Evolutionary conservation across 129 eudicot species (phyloP).

Genomic region (Calendula officinalis): DNA sequence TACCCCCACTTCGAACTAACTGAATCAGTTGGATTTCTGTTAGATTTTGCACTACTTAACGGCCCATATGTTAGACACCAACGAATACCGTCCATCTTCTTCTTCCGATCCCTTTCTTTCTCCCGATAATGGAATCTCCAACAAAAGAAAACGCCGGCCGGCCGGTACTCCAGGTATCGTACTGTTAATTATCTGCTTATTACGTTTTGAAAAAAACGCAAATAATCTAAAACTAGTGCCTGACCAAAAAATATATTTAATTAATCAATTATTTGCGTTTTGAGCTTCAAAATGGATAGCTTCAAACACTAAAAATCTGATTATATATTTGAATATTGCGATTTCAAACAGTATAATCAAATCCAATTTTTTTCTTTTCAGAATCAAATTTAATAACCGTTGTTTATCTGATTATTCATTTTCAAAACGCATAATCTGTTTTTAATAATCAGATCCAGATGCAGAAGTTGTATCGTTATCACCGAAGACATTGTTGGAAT

Average conservation of each 20-base stretch:
- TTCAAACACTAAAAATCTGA: too few species aligned
- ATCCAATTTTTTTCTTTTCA: too few species aligned
- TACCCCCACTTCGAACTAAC: constrained; percentile 35
- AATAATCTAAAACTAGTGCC: not conserved
- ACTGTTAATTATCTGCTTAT: not conserved
- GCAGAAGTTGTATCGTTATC: constrained; percentile 83
- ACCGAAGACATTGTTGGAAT: constrained; percentile 65
- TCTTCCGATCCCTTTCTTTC: constrained; percentile 52
- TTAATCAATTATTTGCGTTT: too few species aligned
- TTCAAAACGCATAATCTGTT: too few species aligned
- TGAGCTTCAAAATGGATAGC: too few species aligned
- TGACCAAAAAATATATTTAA: too few species aligned
- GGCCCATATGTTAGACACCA: constrained; percentile 53
- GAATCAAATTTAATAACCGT: too few species aligned
- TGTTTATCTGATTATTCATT: too few species aligned
- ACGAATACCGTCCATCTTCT: constrained; percentile 43
- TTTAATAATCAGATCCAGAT: constrained; percentile 52
- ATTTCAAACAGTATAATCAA: too few species aligned
- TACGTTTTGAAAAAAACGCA: not conserved
- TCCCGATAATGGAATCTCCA: constrained; percentile 41
- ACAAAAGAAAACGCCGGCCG: constrained; percentile 59
- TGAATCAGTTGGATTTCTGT: not conserved
- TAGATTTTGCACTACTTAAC: constrained; percentile 25
- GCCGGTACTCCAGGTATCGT: constrained; percentile 82
- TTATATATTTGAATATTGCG: too few species aligned